Evolutionary conservation across 1,284 basidiomycete genomes (phyloP).

Genomic region (Apiotrichum mycotoxinovorans): DNA sequence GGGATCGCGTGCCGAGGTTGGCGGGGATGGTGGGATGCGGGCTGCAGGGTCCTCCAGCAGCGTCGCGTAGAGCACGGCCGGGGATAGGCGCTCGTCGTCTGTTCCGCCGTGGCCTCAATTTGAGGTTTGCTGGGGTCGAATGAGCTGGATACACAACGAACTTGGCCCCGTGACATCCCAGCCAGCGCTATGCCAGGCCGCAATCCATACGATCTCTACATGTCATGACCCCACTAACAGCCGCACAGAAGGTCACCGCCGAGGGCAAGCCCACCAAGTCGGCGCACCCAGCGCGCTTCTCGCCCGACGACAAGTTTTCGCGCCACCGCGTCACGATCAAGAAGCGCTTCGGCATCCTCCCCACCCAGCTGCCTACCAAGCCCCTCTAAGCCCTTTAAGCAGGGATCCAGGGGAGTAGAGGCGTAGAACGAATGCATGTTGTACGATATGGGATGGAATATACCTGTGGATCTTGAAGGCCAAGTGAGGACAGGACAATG

Average conservation of each 20-base stretch:
- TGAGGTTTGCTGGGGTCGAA: too few relatives aligned
- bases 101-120: too few relatives aligned
- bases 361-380: conserved; percentile 82
- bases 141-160: too few relatives aligned
- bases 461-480: neutral
- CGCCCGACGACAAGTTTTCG: conserved; percentile 96
- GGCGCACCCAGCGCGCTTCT: conserved; percentile 93
- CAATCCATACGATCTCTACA: neutral
- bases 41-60: too few relatives aligned
- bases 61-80: too few relatives aligned
- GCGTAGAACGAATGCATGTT: conserved; percentile 11
- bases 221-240: neutral
- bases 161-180: too few relatives aligned
- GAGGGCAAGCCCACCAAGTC: conserved; percentile 81
- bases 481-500: too few relatives aligned
- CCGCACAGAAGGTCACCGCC: conserved; percentile 71
- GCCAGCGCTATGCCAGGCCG: too few relatives aligned
- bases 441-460: conserved; percentile 17
- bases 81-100: too few relatives aligned
- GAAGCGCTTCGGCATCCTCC: conserved; percentile 81
- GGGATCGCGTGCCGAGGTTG: neutral
- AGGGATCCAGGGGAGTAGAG: neutral
- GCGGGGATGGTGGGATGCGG: too few relatives aligned
- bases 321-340: conserved; percentile 92
- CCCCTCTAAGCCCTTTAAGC: conserved; percentile 60